Base-by-base conservation (phyloP, 768 basidiomycete genomes). In the Rubroboletus pulcherrimus region DNA sequence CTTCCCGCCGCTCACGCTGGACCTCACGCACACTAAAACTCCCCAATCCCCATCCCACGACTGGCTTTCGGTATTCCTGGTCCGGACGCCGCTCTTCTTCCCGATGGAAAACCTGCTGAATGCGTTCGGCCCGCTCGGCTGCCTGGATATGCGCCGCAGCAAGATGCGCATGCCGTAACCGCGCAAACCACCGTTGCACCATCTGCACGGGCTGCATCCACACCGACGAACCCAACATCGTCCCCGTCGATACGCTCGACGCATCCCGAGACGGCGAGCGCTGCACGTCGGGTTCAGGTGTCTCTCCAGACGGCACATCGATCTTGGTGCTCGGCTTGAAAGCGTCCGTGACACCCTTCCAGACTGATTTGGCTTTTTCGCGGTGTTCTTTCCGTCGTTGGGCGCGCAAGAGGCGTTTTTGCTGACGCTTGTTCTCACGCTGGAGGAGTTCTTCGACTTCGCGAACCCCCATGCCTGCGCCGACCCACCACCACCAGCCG, bases 401-500 rank as follows among this genome's bases (percentile, higher is more conserved):
- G n/a, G 74, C 70, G 7, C 77, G 78, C 31, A 77, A 67, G 40
- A 69, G 70, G 19, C 80, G 76, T 53, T 81, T 76, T 29, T 70
- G 65, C 53, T 82, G 77, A 11, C 81, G 76, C 63, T 85, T 86
- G 57, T 81, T 82, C 62, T 83, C 74, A 49, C 73, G 73, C 29
- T 67, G 57, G 44, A 87, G 69, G 53, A 83, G 77, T 53, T 90
- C 81, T 63, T 89, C 85, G 47, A 91, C 77, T 59, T 88, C 87
- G 30, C 81, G 78, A 4, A 86, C 79, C 9, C 87, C 90, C 78
- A 89, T 91, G 6, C 93, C 89, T 2, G 89, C 84, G n/a, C 94
- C 94, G 14, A 93, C 93, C 93, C 93, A 98, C 94, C 94, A 98
- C 94, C 94, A 98, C 92, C 93, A 98, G 0, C 91, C 93, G 21